Evolutionary conservation across 208 protist genomes (phyloP).

Genomic region (Trypanosoma lewisi): DNA sequence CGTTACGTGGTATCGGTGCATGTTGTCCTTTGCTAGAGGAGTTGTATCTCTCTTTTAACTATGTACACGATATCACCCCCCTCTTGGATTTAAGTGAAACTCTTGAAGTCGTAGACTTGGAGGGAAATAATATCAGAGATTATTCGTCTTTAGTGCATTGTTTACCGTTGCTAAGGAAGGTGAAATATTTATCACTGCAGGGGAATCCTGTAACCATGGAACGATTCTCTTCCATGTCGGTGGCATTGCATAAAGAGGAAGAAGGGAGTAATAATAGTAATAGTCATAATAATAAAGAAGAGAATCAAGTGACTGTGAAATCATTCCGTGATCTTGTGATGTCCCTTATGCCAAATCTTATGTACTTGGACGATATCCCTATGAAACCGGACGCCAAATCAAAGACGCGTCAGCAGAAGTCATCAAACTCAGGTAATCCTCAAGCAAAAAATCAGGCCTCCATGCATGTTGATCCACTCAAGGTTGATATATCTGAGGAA

Average conservation of each 20-base stretch:
- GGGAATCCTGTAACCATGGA: slow-evolving; percentile 58
- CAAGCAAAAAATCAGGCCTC: not conserved
- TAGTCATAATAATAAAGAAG: too few species aligned
- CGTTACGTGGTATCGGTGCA: slow-evolving; percentile 62
- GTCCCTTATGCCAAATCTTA: slow-evolving; percentile 58
- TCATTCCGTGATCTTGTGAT: slow-evolving; percentile 46
- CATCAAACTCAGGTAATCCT: not conserved
- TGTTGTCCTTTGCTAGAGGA: slow-evolving; percentile 64
- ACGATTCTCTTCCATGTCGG: not conserved
- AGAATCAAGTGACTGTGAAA: not conserved
- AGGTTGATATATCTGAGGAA: slow-evolving; percentile 59
- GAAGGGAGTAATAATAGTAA: too few species aligned
- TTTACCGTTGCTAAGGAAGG: slow-evolving; percentile 35
- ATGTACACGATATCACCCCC: slow-evolving; percentile 49
- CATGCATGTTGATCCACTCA: slow-evolving; percentile 60
- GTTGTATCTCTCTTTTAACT: slow-evolving; percentile 88
- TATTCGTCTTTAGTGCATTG: slow-evolving; percentile 27
- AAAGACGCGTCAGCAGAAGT: not conserved
- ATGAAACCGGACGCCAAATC: slow-evolving; percentile 5
- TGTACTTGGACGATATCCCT: slow-evolving; percentile 51
- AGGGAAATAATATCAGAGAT: slow-evolving; percentile 76
- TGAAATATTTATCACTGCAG: slow-evolving; percentile 60
- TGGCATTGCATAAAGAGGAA: too few species aligned
- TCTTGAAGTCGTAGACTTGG: slow-evolving; percentile 82
- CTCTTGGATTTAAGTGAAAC: slow-evolving; percentile 61